Conservation (phyloP, 148 eudicot species). For the Chenopodium suecicum region DNA sequence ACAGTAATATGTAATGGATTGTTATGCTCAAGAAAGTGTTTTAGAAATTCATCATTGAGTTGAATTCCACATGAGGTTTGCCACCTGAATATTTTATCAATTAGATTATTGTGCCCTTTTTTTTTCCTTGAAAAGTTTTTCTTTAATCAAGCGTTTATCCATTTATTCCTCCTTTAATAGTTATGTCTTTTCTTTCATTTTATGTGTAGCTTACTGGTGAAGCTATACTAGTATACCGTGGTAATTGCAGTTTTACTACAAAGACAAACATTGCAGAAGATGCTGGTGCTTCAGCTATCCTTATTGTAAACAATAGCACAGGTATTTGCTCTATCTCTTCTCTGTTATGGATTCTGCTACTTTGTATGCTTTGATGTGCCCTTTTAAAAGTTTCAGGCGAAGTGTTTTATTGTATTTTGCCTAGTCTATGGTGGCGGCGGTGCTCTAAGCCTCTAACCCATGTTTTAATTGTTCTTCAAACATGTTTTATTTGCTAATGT, state of each 20-base stretch:
- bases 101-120: background rate
- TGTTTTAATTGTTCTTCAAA: too few relatives aligned
- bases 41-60: too few relatives aligned
- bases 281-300: conserved; percentile 94
- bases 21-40: too few relatives aligned
- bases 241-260: conserved; percentile 87
- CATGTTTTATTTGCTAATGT: too few relatives aligned
- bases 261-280: conserved; percentile 85
- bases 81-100: background rate
- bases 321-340: conserved; percentile 39
- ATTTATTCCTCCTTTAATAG: background rate
- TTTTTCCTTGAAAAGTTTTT: background rate
- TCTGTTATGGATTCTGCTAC: background rate
- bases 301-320: conserved; percentile 73
- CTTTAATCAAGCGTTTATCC: background rate
- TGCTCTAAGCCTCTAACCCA: background rate
- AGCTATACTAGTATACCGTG: conserved; percentile 85
- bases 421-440: background rate
- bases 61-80: background rate
- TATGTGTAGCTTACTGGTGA: conserved; percentile 75
- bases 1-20: too few relatives aligned
- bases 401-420: background rate
- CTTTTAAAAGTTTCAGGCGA: background rate
- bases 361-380: background rate
- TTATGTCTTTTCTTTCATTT: conserved; percentile 7